Conservation (phyloP, 768 basidiomycete genomes). For the Suillus occidentalis region DNA sequence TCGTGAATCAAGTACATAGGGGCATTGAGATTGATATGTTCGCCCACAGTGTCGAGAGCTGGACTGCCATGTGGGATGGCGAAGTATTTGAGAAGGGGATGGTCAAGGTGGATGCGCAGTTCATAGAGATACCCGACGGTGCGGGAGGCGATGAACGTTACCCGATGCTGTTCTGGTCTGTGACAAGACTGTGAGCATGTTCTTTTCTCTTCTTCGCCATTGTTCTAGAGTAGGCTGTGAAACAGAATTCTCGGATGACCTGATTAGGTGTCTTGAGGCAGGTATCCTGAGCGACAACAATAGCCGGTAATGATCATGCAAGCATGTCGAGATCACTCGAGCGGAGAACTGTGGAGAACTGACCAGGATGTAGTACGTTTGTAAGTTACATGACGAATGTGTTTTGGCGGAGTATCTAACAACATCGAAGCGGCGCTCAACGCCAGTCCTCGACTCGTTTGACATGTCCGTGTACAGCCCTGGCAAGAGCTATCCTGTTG, state of each 20-base stretch:
- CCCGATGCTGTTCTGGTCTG: neutral
- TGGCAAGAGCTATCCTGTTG: neutral
- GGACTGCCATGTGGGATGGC: slow-evolving; percentile 40
- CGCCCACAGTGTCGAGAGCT: slow-evolving; percentile 36
- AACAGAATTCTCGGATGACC: neutral
- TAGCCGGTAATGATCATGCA: neutral
- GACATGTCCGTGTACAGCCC: neutral
- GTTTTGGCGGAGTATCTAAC: neutral
- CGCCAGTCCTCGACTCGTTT: neutral
- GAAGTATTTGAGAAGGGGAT: slow-evolving; percentile 35
- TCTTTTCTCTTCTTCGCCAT: neutral
- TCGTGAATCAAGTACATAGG: neutral
- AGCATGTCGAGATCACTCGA: neutral
- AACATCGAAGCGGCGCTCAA: neutral
- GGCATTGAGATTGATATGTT: slow-evolving; percentile 17
- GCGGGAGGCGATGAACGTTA: neutral
- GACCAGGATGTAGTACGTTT: neutral
- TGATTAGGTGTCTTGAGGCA: neutral
- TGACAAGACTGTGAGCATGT: neutral
- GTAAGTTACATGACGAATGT: neutral
- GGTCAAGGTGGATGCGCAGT: slow-evolving; percentile 23
- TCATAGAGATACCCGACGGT: neutral
- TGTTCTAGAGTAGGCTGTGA: neutral
- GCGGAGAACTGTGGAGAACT: neutral
- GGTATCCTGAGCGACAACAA: neutral